Percentiles rank a stretch among this genome's conserved stretches.
Conservation (phyloP, 768 basidiomycete species). For the Tricholoma saponaceum region DNA sequence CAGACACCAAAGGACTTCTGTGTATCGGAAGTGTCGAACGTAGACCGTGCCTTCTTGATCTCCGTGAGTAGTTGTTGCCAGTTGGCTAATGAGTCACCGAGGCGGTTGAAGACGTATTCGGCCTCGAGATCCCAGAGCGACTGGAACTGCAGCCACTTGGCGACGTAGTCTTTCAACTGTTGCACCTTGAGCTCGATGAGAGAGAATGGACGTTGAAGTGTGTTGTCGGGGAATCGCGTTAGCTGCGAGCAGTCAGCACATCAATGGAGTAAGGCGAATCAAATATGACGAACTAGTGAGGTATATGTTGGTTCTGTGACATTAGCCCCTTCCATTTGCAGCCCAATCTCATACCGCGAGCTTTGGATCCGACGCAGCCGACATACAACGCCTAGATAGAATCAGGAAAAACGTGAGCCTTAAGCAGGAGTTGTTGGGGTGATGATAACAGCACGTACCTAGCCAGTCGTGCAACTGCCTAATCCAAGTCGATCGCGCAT, state of each 20-base stretch:
- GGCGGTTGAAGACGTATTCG: constrained; percentile 92
- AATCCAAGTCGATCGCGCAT: constrained; percentile 87
- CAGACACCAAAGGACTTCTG: constrained; percentile 90
- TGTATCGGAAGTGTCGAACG: constrained; percentile 96
- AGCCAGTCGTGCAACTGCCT: constrained; percentile 88
- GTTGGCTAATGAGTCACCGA: constrained; percentile 88
- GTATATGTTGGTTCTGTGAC: constrained; percentile 76
- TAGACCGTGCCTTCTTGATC: constrained; percentile 94
- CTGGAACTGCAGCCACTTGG: constrained; percentile 98
- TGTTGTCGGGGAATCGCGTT: constrained; percentile 66
- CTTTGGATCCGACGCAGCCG: constrained; percentile 85
- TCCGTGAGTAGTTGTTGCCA: constrained; percentile 97
- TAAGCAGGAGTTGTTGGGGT: no score
- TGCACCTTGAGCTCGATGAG: constrained; percentile 88
- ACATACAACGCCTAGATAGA: constrained; percentile 71
- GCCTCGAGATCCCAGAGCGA: constrained; percentile 98
- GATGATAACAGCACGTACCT: constrained; percentile 35
- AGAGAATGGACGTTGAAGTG: constrained; percentile 76
- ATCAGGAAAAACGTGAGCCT: background rate
- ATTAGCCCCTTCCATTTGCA: constrained; percentile 77
- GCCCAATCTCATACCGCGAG: constrained; percentile 93
- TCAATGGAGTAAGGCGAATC: background rate
- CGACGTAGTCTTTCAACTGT: constrained; percentile 86
- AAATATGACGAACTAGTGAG: constrained; percentile 56
- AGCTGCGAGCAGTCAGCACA: constrained; percentile 42